phyloP scores from a whole-genome alignment of 2,329 filamentous ascomycete genomes.

The Sporothrix mexicana region DNA sequence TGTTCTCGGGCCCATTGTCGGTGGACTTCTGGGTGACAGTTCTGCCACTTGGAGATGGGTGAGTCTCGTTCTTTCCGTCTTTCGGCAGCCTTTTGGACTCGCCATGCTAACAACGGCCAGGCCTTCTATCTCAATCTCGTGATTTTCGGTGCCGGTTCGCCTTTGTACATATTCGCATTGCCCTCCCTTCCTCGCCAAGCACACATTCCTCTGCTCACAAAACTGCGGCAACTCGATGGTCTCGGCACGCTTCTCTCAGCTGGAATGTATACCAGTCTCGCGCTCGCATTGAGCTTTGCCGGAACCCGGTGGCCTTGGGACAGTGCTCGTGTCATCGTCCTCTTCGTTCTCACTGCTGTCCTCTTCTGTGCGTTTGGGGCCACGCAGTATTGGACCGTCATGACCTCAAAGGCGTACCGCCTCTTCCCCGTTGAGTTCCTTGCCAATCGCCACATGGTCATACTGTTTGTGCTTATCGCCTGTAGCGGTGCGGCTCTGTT shows the following conservation, averaged over 20 bases:
- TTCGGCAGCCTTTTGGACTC: no score
- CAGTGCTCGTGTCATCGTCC: conserved; percentile 36
- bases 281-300: conserved; percentile 59
- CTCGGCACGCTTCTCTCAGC: conserved; percentile 52
- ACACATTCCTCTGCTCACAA: conserved; percentile 37
- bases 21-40: conserved; percentile 53
- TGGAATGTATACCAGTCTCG: conserved; percentile 49
- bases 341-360: conserved; percentile 40
- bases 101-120: background rate
- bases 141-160: conserved; percentile 48
- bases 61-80: no score
- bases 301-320: conserved; percentile 57
- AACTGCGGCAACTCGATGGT: conserved; percentile 49
- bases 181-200: conserved; percentile 39
- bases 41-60: conserved; percentile 54
- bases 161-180: conserved; percentile 43
- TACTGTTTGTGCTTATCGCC: conserved; percentile 51
- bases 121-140: conserved; percentile 64
- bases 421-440: conserved; percentile 58
- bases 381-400: conserved; percentile 52
- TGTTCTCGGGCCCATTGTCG: conserved; percentile 55
- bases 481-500: conserved; percentile 40
- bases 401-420: conserved; percentile 47
- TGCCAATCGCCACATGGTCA: conserved; percentile 44
- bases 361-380: conserved; percentile 51